Conservation (phyloP, 495 filamentous ascomycete species). For the Diplogelasinospora grovesii region DNA sequence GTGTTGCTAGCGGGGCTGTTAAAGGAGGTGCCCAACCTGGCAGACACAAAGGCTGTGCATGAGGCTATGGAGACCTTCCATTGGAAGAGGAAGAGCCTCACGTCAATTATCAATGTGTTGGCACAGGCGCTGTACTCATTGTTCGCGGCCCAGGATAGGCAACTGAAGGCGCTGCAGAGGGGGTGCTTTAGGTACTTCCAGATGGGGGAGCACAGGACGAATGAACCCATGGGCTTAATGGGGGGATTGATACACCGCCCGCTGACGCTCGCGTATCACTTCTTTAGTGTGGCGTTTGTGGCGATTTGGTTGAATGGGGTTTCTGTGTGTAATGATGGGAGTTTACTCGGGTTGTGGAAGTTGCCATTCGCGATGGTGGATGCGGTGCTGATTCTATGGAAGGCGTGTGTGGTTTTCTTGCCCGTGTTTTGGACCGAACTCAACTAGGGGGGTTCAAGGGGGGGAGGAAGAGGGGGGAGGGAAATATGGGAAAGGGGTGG, state of each 20-base stretch:
- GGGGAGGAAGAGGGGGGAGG: background rate
- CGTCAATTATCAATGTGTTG: constrained; percentile 89
- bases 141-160: constrained; percentile 77
- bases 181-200: constrained; percentile 95
- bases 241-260: constrained; percentile 78
- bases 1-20: constrained; percentile 67
- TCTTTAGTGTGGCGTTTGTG: constrained; percentile 87
- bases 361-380: constrained; percentile 54
- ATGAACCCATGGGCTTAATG: constrained; percentile 74
- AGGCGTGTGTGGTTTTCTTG: constrained; percentile 80
- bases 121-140: constrained; percentile 85
- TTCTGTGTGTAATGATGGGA: constrained; percentile 32
- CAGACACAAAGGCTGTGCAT: constrained; percentile 54
- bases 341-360: constrained; percentile 45
- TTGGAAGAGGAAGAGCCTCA: constrained; percentile 75
- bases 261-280: constrained; percentile 77
- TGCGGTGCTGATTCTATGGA: constrained; percentile 69
- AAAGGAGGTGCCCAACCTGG: constrained; percentile 64
- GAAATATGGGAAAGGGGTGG: too few relatives aligned
- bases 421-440: constrained; percentile 68
- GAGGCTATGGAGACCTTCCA: constrained; percentile 72
- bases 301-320: constrained; percentile 72
- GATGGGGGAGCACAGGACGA: constrained; percentile 63
- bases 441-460: background rate
- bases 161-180: constrained; percentile 72